Conservation (phyloP, 305 asterid species). For the Fraxinus greggii region DNA sequence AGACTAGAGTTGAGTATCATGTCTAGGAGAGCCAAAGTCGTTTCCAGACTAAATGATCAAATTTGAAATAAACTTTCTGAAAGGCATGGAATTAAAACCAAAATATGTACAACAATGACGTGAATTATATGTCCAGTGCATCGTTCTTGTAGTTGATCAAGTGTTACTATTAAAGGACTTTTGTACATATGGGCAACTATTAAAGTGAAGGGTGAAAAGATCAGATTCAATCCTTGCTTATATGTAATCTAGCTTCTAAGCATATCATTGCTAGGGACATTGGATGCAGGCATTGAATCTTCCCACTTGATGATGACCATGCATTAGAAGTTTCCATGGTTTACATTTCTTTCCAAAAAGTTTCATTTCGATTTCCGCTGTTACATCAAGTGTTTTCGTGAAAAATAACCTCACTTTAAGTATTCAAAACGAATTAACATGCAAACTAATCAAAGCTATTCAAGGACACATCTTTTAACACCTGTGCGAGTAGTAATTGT, state of each 20-base stretch:
- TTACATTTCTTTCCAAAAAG: neutral
- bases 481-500: neutral
- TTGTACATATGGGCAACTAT: neutral
- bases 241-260: neutral
- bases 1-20: neutral
- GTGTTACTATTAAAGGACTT: neutral
- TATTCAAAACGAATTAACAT: neutral
- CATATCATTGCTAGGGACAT: neutral
- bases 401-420: neutral
- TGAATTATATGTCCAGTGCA: neutral
- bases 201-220: neutral
- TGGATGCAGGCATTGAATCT: neutral
- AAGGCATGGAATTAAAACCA: neutral
- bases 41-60: neutral
- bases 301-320: neutral
- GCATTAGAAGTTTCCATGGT: neutral
- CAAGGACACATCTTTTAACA: neutral
- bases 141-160: neutral
- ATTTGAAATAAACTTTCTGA: neutral
- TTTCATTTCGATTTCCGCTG: neutral
- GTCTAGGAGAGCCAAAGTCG: neutral
- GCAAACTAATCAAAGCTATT: neutral
- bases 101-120: neutral
- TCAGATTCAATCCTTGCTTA: neutral
- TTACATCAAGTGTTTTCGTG: neutral